Percentiles rank a stretch among this genome's conserved stretches.
Conservation (phyloP, 2,329 filamentous ascomycete species). For the Lecanosticta acicola region DNA sequence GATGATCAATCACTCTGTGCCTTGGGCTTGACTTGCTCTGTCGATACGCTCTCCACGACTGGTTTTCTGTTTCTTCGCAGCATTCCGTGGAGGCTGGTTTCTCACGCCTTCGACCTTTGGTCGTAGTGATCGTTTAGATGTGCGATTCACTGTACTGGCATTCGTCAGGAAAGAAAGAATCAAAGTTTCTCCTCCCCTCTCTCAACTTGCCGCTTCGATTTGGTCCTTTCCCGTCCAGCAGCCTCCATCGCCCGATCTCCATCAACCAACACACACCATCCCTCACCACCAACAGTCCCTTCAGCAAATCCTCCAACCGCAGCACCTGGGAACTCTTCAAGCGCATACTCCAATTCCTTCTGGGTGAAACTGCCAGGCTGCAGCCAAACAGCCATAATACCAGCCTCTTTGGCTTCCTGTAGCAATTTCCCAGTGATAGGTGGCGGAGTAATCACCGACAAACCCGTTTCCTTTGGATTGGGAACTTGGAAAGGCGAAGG, state of each 20-base stretch:
- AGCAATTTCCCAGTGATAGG: conserved; percentile 67
- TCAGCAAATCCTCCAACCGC: conserved; percentile 62
- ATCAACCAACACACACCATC: conserved; percentile 85
- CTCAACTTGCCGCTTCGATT: conserved; percentile 7
- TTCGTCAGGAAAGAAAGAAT: background rate
- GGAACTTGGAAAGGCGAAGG: conserved; percentile 60
- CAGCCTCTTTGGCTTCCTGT: conserved; percentile 67
- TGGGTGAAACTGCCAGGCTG: conserved; percentile 87
- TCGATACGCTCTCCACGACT: background rate
- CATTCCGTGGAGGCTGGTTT: background rate
- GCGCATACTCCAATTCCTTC: conserved; percentile 64
- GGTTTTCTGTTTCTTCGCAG: background rate
- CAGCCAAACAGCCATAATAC: conserved; percentile 74
- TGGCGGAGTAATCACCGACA: conserved; percentile 86
- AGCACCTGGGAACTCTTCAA: conserved; percentile 59
- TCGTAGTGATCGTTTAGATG: background rate
- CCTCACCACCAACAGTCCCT: conserved; percentile 63
- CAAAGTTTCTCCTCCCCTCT: background rate
- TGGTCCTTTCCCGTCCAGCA: conserved; percentile 42
- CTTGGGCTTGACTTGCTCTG: background rate
- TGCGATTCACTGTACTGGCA: background rate
- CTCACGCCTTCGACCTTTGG: background rate
- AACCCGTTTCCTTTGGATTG: conserved; percentile 62
- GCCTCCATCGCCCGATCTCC: conserved; percentile 60
- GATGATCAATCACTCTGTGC: no score